Evolutionary conservation across 441 rosid genomes (phyloP).

Genomic region (Gossypium gossypioides): DNA sequence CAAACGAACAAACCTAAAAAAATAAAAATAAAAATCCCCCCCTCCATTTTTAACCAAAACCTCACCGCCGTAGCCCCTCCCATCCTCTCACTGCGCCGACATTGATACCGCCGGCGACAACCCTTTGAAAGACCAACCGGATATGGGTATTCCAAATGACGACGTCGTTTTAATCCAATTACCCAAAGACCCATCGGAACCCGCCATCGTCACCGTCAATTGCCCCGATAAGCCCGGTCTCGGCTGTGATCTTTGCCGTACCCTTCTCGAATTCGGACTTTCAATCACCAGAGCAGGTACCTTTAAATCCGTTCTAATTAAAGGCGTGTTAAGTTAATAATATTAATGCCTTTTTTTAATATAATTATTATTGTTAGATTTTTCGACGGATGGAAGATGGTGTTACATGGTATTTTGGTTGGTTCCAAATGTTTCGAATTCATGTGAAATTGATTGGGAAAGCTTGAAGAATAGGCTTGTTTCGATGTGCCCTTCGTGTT

Average conservation of each 20-base stretch:
- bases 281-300: conserved; percentile 41
- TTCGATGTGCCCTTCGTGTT: conserved; percentile 37
- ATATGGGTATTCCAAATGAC: conserved; percentile 42
- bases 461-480: conserved; percentile 40
- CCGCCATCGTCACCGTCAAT: conserved; percentile 45
- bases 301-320: background rate
- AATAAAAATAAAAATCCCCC: too few species aligned
- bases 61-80: background rate
- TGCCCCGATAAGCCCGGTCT: conserved; percentile 58
- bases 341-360: background rate
- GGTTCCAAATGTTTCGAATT: conserved; percentile 20
- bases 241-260: conserved; percentile 51
- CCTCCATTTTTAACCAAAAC: background rate
- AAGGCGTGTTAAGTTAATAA: background rate
- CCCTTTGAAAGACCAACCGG: background rate
- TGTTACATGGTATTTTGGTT: conserved; percentile 49
- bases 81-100: background rate
- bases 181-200: conserved; percentile 24
- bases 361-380: conserved; percentile 19
- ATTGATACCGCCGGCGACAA: background rate
- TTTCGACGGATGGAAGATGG: conserved; percentile 52
- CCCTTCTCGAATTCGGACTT: conserved; percentile 45
- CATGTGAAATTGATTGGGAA: conserved; percentile 33
- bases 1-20: background rate
- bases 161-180: conserved; percentile 42